These are phyloP conservation scores for Cyclotella kingstonii DNA, from an alignment of 108 stramenopile genomes.

Conservation along the genomic window DNA sequence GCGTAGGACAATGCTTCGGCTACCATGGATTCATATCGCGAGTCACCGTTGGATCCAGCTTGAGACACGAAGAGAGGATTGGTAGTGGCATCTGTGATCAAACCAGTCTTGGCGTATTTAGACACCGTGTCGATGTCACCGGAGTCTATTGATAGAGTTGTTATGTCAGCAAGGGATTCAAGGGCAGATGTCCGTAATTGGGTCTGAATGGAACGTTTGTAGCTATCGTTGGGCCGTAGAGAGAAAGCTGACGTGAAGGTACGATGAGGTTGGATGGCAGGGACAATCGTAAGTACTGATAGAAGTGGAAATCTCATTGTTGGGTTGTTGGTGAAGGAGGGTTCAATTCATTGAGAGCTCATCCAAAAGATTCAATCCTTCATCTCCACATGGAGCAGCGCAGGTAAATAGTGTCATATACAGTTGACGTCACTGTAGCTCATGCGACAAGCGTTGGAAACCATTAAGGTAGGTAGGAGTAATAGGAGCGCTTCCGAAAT, in stretches of 20 bases:
- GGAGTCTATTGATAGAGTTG: slow-evolving; percentile 84
- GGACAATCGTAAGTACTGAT: neutral
- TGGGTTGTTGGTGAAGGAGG: neutral
- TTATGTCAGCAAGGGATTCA: slow-evolving; percentile 74
- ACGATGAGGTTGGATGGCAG: slow-evolving; percentile 2
- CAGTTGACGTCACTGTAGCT: too few relatives aligned
- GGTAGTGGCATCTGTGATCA: slow-evolving; percentile 90
- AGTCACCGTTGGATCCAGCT: slow-evolving; percentile 77
- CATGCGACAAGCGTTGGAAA: too few relatives aligned
- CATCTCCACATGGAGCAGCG: too few relatives aligned
- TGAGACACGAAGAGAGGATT: slow-evolving; percentile 90
- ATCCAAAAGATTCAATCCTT: too few relatives aligned
- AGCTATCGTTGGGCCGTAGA: neutral
- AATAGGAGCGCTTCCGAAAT: too few relatives aligned
- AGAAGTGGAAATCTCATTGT: slow-evolving; percentile 34
- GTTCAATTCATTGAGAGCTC: too few relatives aligned
- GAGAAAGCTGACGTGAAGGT: slow-evolving; percentile 6
- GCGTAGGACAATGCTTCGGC: slow-evolving; percentile 79
- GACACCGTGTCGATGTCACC: slow-evolving; percentile 78
- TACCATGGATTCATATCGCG: slow-evolving; percentile 71
- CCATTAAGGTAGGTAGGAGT: too few relatives aligned
- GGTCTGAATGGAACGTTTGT: neutral
- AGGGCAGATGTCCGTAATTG: slow-evolving; percentile 41
- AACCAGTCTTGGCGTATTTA: slow-evolving; percentile 65
- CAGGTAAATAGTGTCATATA: too few relatives aligned